These are phyloP conservation scores for Crithidia expoeki DNA, from an alignment of 208 protist species.

Conservation along the genomic window DNA sequence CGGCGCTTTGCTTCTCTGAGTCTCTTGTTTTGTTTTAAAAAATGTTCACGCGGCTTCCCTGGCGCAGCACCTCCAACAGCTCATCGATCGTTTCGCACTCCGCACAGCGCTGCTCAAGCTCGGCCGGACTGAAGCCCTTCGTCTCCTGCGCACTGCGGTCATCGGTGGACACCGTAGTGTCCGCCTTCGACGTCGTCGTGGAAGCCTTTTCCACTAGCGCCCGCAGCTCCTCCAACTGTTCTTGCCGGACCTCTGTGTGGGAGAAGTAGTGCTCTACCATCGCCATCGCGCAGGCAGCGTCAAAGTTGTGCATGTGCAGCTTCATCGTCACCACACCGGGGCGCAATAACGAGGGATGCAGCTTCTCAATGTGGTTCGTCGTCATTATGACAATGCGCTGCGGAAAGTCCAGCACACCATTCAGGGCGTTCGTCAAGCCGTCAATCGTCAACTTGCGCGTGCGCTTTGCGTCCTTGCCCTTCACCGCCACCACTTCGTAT, in stretches of 20 bases:
- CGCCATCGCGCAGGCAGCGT: constrained; percentile 56
- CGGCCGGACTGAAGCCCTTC: constrained; percentile 72
- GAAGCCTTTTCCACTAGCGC: constrained; percentile 21
- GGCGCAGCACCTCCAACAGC: constrained; percentile 54
- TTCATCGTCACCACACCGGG: constrained; percentile 92
- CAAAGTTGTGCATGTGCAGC: constrained; percentile 87
- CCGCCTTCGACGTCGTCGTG: constrained; percentile 18
- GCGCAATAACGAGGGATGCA: constrained; percentile 83
- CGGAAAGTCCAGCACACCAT: constrained; percentile 90
- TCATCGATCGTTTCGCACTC: constrained; percentile 80
- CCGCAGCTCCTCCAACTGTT: constrained; percentile 31
- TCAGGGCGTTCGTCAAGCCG: constrained; percentile 93
- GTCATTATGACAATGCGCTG: constrained; percentile 94
- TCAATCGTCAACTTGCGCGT: constrained; percentile 49
- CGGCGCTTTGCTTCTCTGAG: background rate
- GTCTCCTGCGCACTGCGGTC: constrained; percentile 4
- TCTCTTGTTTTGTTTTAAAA: constrained; percentile 39
- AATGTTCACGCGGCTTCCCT: constrained; percentile 55
- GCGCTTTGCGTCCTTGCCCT: constrained; percentile 11
- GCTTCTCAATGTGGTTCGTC: constrained; percentile 93
- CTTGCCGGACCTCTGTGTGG: constrained; percentile 16
- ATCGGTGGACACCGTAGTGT: constrained; percentile 2
- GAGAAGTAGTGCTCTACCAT: constrained; percentile 88
- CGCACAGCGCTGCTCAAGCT: constrained; percentile 89
- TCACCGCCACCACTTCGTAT: constrained; percentile 31